Evolutionary conservation across 2,329 filamentous ascomycete species (phyloP), one percentile per base, ranked within the genome.

Genomic region (Aspergillus nomiae): DNA sequence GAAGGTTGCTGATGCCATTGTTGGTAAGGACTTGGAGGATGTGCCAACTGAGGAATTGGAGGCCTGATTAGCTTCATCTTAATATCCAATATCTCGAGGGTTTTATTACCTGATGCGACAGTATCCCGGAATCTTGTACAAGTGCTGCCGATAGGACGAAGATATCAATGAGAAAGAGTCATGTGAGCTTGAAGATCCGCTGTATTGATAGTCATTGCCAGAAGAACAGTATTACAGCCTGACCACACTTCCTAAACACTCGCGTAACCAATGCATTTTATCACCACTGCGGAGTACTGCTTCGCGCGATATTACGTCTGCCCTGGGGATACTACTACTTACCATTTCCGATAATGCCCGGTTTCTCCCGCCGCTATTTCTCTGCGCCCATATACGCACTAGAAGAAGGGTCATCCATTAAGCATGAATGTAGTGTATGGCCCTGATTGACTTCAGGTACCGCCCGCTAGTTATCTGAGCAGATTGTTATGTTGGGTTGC

Each of bases 1-100:
- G 92, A 94, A 92, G 79, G 90, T 93, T 26, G 89, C 91, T 4
- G 90, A 92, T 73, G 87, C 91, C 2, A 94, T 95, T 74, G 90
- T 94, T 41, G 89, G 89, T 67, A 90, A 89, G 70, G 91, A 94
- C 73, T 83, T 91, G 66, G 87, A 88, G 45, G 90, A 94, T 71
- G 84, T 94, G 71, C 88, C 90, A 14, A 86, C 91, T 65, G 89
- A 92, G 73, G 92, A 94, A 79, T 82, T 95, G 75, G 91, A 92
- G 77, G 84, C 75, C 53, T 80, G 64, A 76, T 54, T 45, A 26
- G 14, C 21, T 41, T 19, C 36, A 54, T 54, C n/a, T 24, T n/a
- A 24, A 38, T 26, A 41, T 14, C 14, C 30, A 21, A 55, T 51
- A 11, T 11, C 9, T 28, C 28, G 34, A 30, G 21, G 10, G 9